Conservation (phyloP, 345 rosid species). For the Cardiospermum halicacabum region DNA sequence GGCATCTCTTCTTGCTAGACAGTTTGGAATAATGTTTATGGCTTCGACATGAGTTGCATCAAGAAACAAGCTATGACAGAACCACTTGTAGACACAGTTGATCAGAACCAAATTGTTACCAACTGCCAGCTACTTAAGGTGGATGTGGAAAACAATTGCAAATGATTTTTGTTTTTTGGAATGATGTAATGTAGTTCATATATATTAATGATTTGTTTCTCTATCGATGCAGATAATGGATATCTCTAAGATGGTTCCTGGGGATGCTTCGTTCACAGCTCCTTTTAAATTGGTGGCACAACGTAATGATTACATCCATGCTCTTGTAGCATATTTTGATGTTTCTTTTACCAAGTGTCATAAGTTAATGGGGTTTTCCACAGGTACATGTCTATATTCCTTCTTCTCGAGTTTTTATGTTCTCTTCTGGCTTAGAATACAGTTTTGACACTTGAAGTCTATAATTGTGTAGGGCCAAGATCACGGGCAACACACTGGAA, state of each 20-base stretch:
- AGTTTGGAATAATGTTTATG: constrained; percentile 95
- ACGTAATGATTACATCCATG: constrained; percentile 97
- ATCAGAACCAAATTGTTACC: constrained; percentile 88
- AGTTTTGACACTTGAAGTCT: neutral
- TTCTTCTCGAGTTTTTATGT: neutral
- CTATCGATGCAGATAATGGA: constrained; percentile 72
- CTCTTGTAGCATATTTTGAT: constrained; percentile 96
- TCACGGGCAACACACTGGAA: constrained; percentile 94
- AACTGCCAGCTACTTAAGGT: constrained; percentile 85
- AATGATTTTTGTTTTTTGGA: too few species aligned
- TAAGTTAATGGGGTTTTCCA: constrained; percentile 91
- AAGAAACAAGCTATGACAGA: constrained; percentile 95
- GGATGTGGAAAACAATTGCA: neutral
- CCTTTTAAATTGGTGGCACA: constrained; percentile 92
- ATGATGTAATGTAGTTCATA: constrained; percentile 2
- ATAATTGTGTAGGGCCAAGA: constrained; percentile 56
- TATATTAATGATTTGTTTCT: constrained; percentile 8
- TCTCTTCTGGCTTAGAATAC: neutral
- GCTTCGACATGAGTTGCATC: constrained; percentile 97
- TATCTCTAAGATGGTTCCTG: constrained; percentile 88
- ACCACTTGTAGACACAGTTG: constrained; percentile 95
- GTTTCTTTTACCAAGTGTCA: constrained; percentile 96
- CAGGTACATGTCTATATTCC: constrained; percentile 46
- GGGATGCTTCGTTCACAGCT: constrained; percentile 94
- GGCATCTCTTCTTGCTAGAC: constrained; percentile 6